Base-by-base conservation (phyloP, 2,329 filamentous ascomycete species). In the Parastagonospora avenae region DNA sequence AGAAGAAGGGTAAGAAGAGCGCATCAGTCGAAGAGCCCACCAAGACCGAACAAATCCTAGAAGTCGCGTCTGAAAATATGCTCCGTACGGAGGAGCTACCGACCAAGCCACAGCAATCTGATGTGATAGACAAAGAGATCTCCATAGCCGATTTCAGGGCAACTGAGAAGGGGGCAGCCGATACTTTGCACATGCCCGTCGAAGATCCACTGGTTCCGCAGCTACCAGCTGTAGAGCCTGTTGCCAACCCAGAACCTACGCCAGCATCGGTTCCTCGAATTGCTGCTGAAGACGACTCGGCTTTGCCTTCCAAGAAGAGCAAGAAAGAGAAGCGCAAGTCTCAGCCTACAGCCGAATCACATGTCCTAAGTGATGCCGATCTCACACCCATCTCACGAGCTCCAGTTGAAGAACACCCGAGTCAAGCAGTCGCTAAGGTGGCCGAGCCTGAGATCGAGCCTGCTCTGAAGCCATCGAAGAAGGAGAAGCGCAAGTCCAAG, bases 1-100 rank as follows among this genome's bases (percentile, higher is more conserved):
- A 67, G 46, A 66, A 67, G 50, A 74, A 71, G 50, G 59, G 46
- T 27, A 60, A 62, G 32, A 66, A 67, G 37, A 55, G 53, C 16
- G 42, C 16, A 7, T 2, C 29, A n/a, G 35, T 38, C 38, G 24
- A 27, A 14, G 48, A 50, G 28, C 42, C 46, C n/a, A 31, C 24
- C 28, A 30, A 29, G 19, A 10, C 10, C 4, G 40, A 14, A 16
- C 50, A 41, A 15, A n/a, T 19, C n/a, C 48, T 52, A 37, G 42
- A 52, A 35, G 48, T 42, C 6, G 38, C 39, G 9, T 33, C 44
- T 11, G 11, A 19, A 4, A 36, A 57, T 32, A 35, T 47, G 12
- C 16, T 28, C 2, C 32, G 31, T 9, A 16, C 36, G n/a, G 15
- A 15, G 14, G 47, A 56, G 16, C 47, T 16, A 4, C 7, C 45